Evolutionary conservation across 768 basidiomycete species (phyloP).

Genomic region (Peribolospora baueri): DNA sequence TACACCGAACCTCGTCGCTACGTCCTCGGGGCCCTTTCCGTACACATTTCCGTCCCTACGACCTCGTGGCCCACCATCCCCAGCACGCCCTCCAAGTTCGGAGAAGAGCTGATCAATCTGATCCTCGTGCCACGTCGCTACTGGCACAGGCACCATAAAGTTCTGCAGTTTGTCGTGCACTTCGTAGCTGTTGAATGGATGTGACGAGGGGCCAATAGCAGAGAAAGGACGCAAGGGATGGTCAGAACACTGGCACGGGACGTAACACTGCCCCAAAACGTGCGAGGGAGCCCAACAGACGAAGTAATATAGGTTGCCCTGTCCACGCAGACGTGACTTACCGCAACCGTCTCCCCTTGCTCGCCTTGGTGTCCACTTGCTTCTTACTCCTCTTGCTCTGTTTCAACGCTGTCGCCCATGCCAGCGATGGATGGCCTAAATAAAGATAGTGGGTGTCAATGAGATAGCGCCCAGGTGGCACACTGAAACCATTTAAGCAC

Average conservation of each 20-base stretch:
- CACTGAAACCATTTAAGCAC: background rate
- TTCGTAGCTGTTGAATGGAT: conserved; percentile 36
- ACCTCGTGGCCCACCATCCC: no score
- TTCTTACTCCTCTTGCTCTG: conserved; percentile 34
- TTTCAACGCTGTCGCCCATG: conserved; percentile 4
- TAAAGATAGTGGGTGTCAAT: background rate
- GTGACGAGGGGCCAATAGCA: background rate
- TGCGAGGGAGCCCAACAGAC: no score
- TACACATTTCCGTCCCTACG: no score
- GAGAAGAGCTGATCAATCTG: conserved; percentile 81
- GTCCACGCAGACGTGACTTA: conserved; percentile 18
- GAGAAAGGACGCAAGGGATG: background rate
- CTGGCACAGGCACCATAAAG: conserved; percentile 75
- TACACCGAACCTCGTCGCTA: no score
- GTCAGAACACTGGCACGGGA: no score
- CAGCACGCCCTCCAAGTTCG: no score
- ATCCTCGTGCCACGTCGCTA: conserved; percentile 62
- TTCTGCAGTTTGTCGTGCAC: conserved; percentile 89
- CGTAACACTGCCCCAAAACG: no score
- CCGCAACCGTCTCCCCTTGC: conserved; percentile 82
- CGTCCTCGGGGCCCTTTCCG: no score
- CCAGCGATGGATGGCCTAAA: conserved; percentile 13
- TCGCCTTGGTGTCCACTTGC: conserved; percentile 73
- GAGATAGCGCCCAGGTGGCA: background rate
- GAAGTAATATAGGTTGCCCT: no score